Base-by-base conservation (phyloP, 116 monocot genomes). In the Dioscorea cayenensis region DNA sequence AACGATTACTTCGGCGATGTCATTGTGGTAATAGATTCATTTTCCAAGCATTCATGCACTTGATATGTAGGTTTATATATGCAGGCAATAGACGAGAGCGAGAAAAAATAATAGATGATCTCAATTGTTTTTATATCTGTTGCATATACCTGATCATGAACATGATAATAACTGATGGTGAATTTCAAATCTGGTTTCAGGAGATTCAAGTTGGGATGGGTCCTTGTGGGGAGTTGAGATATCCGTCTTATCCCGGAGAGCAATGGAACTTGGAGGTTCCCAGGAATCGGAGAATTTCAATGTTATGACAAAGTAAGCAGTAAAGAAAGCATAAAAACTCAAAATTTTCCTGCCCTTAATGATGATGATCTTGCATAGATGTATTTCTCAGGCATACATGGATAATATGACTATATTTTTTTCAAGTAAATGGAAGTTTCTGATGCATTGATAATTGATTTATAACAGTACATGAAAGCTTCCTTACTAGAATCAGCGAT, bases 181-280 rank as follows among this genome's bases (percentile, higher is more conserved):
- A 43, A 43, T 43, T 12, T 43, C 11, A 6, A 43, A 43, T 43
- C n/a, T 16, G 37, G 21, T 66, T 69, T 43, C 83, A 93, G 93
- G 93, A 94, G 61, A 90, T 94, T 70, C 94, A 94, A 82, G 90
- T 94, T 17, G 94, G 94, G 3, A 65, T 85, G 75, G 94, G 94
- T 28, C 94, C 94, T 21, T 90, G 87, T 69, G 94, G 94, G 2
- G 94, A 94, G 78, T 78, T 94, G 37, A 79, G 94, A 75, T 94
- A 94, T 70, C 94, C 94, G n/a, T 87, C 94, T 13, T 94, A 94
- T 67, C 90, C 90, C 3, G 90, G 90, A 94, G 75, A 83, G 77
- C 81, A 90, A 90, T 6, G 87, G 83, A 7, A 87, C 85, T 32
- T 87, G 90, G 90, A 85, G 55, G 55, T 90, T 83, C 29, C 94